phyloP scores from a whole-genome alignment of 2,329 filamentous ascomycete species.

The Aspergillus fijiensis region DNA sequence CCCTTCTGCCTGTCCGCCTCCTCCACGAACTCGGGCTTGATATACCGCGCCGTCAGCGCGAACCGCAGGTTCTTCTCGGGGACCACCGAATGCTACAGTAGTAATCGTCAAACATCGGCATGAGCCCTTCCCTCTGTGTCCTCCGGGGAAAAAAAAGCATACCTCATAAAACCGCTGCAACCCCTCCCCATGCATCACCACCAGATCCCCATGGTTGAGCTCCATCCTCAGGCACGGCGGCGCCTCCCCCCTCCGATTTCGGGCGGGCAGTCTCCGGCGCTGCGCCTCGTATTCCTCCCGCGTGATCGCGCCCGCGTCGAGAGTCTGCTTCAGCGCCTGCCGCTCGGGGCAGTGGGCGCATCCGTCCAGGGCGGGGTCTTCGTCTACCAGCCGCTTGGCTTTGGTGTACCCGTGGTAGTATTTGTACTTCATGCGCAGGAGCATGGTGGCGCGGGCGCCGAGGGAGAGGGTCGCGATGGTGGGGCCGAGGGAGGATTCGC shows the following conservation, averaged over 20 bases:
- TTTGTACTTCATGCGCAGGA: conserved; percentile 54
- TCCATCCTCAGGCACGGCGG: conserved; percentile 44
- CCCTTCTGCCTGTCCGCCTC: conserved; percentile 29
- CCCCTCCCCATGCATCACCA: conserved; percentile 57
- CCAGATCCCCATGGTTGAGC: conserved; percentile 57
- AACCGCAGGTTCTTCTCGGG: conserved; percentile 35
- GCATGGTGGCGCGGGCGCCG: conserved; percentile 54
- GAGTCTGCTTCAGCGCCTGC: conserved; percentile 22
- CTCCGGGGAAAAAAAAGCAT: too few relatives aligned
- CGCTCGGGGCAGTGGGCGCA: conserved; percentile 30
- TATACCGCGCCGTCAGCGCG: conserved; percentile 37
- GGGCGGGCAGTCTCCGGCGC: conserved; percentile 26
- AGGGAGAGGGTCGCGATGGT: conserved; percentile 57
- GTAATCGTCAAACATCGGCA: background rate
- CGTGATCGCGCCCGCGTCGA: conserved; percentile 21
- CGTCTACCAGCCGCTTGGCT: conserved; percentile 17
- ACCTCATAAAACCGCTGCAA: conserved; percentile 57
- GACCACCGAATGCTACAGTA: conserved; percentile 31
- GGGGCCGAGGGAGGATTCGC: conserved; percentile 55
- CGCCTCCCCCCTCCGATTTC: conserved; percentile 27
- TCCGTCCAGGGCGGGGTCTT: conserved; percentile 34
- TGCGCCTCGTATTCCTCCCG: conserved; percentile 21
- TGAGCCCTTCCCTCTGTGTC: too few relatives aligned
- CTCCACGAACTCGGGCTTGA: conserved; percentile 28
- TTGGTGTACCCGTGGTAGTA: conserved; percentile 40